Conservation (phyloP, 1,284 basidiomycete genomes). For the Pisolithus thermaeus region DNA sequence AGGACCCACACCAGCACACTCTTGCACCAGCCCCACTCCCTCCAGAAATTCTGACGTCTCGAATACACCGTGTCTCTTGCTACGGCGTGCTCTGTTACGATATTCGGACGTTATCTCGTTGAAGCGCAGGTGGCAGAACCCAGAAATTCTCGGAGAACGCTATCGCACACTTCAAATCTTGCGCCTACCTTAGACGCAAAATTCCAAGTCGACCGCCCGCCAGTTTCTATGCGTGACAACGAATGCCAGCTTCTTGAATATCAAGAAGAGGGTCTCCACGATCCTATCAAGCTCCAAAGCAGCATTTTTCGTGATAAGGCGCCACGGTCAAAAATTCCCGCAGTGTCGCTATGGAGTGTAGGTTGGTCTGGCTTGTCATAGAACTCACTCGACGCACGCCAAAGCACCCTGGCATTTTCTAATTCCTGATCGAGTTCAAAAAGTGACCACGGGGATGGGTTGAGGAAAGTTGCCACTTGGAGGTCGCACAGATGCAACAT, state of each 20-base stretch:
- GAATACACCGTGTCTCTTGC: background rate
- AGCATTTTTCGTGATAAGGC: background rate
- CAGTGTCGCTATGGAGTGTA: background rate
- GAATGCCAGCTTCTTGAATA: background rate
- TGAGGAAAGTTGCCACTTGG: too few relatives aligned
- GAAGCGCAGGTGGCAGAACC: background rate
- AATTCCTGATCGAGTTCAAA: too few relatives aligned
- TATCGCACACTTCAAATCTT: background rate
- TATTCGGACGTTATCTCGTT: background rate
- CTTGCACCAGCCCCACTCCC: too few relatives aligned
- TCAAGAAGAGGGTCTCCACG: background rate
- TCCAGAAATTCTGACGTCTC: background rate
- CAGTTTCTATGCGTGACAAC: too few relatives aligned
- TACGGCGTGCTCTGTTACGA: too few relatives aligned
- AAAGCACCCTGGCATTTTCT: too few relatives aligned
- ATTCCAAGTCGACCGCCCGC: background rate
- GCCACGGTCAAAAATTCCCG: background rate
- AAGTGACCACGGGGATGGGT: too few relatives aligned
- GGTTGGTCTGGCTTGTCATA: background rate
- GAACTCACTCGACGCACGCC: too few relatives aligned
- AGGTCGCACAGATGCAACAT: too few relatives aligned
- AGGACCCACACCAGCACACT: too few relatives aligned
- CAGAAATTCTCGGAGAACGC: background rate
- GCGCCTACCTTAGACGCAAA: background rate
- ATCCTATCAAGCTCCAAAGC: background rate